phyloP scores from a whole-genome alignment of 495 filamentous ascomycete species.

The Apiosordaria backusii region DNA sequence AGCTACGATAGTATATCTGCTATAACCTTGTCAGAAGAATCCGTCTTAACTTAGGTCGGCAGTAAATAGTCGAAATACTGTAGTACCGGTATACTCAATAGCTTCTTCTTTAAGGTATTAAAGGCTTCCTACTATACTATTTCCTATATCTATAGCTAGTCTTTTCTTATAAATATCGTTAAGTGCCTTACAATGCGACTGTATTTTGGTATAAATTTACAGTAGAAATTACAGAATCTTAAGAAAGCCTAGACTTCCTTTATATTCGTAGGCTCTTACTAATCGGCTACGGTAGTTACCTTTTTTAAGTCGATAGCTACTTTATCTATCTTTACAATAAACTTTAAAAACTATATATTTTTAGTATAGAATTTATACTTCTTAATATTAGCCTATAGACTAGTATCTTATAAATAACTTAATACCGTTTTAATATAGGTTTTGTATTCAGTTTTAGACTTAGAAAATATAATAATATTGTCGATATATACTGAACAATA shows the following conservation, averaged over 20 bases:
- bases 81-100: not conserved
- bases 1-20: not conserved
- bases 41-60: not conserved
- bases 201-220: not conserved
- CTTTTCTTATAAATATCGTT: not conserved
- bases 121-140: conserved; percentile 1
- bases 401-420: not conserved
- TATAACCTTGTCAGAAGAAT: not conserved
- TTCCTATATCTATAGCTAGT: not conserved
- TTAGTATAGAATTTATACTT: conserved; percentile 5
- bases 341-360: not conserved
- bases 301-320: not conserved
- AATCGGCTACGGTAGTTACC: too few relatives aligned
- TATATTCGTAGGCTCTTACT: too few relatives aligned
- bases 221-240: not conserved
- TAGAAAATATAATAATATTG: conserved; percentile 9
- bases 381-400: conserved; percentile 2
- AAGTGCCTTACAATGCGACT: not conserved
- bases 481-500: too few relatives aligned
- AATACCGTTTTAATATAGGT: conserved; percentile 4
- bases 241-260: not conserved
- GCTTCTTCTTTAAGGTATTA: too few relatives aligned
- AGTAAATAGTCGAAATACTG: not conserved
- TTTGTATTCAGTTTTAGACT: not conserved
- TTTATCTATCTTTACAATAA: not conserved